Evolutionary conservation across 179 eudicot genomes (phyloP), one percentile per base, ranked within the genome.

Genomic region (Heliamphora pulchella): DNA sequence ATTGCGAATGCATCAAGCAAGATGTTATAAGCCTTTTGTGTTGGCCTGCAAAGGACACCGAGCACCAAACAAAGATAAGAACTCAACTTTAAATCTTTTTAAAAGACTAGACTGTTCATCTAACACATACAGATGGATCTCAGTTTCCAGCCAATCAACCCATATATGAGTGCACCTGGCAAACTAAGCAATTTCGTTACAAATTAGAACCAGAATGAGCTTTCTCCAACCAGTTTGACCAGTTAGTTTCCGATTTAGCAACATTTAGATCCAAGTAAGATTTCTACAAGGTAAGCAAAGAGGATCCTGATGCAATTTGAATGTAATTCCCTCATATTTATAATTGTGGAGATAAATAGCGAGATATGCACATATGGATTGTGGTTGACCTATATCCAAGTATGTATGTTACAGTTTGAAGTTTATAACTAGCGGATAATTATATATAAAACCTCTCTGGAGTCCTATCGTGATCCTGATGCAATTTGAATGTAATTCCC

Each of bases 1-100:
- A 95, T 91, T 69, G 98, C 97, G 80, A 95, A 95, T 51, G 97
- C 97, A 83, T 95, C 97, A 79, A 95, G 97, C 90, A 95, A 84
- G 80, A 95, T 91, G 85, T 95, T 95, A 82, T 95, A 95, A 73
- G 97, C 91, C 82, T 92, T 91, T 61, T 82, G 93, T 75, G 97
- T 95, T 48, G 98, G 98, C 94, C 98, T 95, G 90, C 74, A 83
- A 86, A 78, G 22, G 77, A 67, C 79, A 78, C 20, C 53, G 39
- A 68, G 15, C 8, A 68, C 2, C 8, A 57, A 77, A 20, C 53
- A 51, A 78, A 43, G 53, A 63, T 53, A 69, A 78, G 51, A 67
- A 77, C 39, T 51, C 13, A 53, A 68, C 54, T 70, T 57, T 6
- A 44, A 58, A 69, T 54, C 81, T 51, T 78, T 64, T 4, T 41